These are phyloP conservation scores for Candida ipomoeae DNA, from an alignment of 805 yeast genomes.

Conservation along the genomic window DNA sequence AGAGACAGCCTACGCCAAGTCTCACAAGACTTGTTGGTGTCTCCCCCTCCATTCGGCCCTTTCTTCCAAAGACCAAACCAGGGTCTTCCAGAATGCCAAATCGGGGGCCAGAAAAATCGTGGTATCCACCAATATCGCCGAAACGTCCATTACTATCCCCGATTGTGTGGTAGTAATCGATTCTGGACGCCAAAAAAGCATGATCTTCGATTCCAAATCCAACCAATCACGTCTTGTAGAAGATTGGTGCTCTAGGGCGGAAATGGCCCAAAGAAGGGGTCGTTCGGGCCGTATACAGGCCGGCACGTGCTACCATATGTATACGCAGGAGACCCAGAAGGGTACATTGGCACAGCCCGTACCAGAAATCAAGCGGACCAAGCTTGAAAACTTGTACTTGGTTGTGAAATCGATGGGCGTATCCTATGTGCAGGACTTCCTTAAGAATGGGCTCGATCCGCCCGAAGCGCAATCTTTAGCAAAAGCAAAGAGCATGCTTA, in stretches of 20 bases:
- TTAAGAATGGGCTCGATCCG: slow-evolving; percentile 75
- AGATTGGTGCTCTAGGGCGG: slow-evolving; percentile 86
- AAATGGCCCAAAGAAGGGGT: slow-evolving; percentile 87
- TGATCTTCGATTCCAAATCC: slow-evolving; percentile 62
- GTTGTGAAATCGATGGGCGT: slow-evolving; percentile 89
- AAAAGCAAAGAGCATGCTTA: slow-evolving; percentile 49
- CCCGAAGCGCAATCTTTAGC: slow-evolving; percentile 56
- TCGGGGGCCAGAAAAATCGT: slow-evolving; percentile 66
- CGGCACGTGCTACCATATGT: slow-evolving; percentile 80
- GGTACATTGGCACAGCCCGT: slow-evolving; percentile 68
- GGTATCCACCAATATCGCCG: slow-evolving; percentile 91
- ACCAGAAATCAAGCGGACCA: slow-evolving; percentile 85
- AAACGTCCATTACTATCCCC: slow-evolving; percentile 93
- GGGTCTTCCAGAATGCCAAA: slow-evolving; percentile 60
- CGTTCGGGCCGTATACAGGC: slow-evolving; percentile 94
- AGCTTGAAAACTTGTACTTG: slow-evolving; percentile 76
- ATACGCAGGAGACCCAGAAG: slow-evolving; percentile 53
- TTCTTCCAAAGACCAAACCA: slow-evolving; percentile 74
- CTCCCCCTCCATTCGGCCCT: slow-evolving; percentile 89
- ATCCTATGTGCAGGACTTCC: slow-evolving; percentile 61
- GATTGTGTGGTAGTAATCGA: slow-evolving; percentile 93
- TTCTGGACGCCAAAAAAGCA: slow-evolving; percentile 77
- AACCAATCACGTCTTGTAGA: slow-evolving; percentile 73
- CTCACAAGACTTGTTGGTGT: slow-evolving; percentile 29
- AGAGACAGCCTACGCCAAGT: slow-evolving; percentile 12